Evolutionary conservation across 1,284 basidiomycete species (phyloP).

Genomic region (Cryptococcus sp.): DNA sequence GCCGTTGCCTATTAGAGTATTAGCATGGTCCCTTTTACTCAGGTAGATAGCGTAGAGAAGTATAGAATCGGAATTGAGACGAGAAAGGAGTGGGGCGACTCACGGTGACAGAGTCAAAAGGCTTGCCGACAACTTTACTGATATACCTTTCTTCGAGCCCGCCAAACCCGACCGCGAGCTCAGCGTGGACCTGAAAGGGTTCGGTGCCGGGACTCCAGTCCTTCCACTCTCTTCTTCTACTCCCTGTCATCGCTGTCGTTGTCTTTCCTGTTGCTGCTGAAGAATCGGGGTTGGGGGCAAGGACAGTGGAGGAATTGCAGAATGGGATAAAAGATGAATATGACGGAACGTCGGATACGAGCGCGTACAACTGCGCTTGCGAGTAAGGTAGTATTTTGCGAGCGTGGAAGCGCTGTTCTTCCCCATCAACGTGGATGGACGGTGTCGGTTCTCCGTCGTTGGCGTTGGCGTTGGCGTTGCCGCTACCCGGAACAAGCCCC

Average conservation of each 20-base stretch:
- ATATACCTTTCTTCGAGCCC: slow-evolving; percentile 84
- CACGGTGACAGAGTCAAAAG: slow-evolving; percentile 76
- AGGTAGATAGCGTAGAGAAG: background rate
- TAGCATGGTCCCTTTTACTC: background rate
- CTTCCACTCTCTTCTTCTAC: slow-evolving; percentile 10
- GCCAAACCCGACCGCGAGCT: slow-evolving; percentile 86
- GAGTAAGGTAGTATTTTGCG: slow-evolving; percentile 77
- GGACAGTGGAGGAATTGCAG: slow-evolving; percentile 74
- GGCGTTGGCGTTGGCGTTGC: background rate
- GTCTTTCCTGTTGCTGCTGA: background rate
- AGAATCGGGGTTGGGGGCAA: slow-evolving; percentile 49
- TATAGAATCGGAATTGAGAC: background rate
- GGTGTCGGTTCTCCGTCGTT: slow-evolving; percentile 4
- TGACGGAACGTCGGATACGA: slow-evolving; percentile 84
- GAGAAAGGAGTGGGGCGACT: slow-evolving; percentile 32
- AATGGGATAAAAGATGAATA: slow-evolving; percentile 89
- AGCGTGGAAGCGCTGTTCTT: slow-evolving; percentile 57
- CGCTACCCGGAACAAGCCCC: slow-evolving; percentile 14
- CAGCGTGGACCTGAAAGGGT: slow-evolving; percentile 69
- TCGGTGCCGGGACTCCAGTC: slow-evolving; percentile 49
- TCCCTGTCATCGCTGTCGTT: slow-evolving; percentile 8
- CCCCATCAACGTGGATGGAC: slow-evolving; percentile 31
- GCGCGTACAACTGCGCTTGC: slow-evolving; percentile 74
- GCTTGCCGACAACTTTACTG: slow-evolving; percentile 76
- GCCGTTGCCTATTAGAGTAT: slow-evolving; percentile 62